Conservation (phyloP, 108 stramenopile genomes). For the Discostella stelligeroides region DNA sequence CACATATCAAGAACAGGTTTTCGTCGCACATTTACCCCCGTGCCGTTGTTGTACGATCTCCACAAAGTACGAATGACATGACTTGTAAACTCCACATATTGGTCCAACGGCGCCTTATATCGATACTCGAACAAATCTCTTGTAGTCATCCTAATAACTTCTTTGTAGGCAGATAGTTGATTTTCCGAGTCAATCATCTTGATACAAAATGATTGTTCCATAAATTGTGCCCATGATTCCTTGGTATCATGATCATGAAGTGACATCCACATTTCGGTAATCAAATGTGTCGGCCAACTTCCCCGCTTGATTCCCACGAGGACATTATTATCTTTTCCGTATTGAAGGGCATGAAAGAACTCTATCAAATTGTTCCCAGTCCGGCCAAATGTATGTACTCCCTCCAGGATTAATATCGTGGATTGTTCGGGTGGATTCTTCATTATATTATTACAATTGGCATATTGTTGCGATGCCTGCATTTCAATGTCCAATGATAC, state of each 20-base stretch:
- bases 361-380: constrained; percentile 28
- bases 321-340: constrained; percentile 28
- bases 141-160: constrained; percentile 15
- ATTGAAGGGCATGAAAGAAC: constrained; percentile 49
- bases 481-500: background rate
- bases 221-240: background rate
- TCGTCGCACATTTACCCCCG: constrained; percentile 6
- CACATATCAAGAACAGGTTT: constrained; percentile 22
- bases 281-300: constrained; percentile 31
- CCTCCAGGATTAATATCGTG: background rate
- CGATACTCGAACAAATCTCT: constrained; percentile 37
- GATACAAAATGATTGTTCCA: constrained; percentile 15
- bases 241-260: background rate
- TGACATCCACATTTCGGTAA: constrained; percentile 44
- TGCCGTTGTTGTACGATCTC: constrained; percentile 36
- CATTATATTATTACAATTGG: background rate
- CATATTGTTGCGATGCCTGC: background rate
- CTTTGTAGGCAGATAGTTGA: constrained; percentile 9
- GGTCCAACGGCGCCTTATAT: background rate
- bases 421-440: background rate
- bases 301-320: constrained; percentile 27
- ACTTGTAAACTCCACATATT: constrained; percentile 31
- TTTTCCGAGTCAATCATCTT: constrained; percentile 14
- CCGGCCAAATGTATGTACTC: background rate
- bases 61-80: constrained; percentile 37